Base-by-base conservation (phyloP, 176 grass and related monocot species). In the Themeda triandra region DNA sequence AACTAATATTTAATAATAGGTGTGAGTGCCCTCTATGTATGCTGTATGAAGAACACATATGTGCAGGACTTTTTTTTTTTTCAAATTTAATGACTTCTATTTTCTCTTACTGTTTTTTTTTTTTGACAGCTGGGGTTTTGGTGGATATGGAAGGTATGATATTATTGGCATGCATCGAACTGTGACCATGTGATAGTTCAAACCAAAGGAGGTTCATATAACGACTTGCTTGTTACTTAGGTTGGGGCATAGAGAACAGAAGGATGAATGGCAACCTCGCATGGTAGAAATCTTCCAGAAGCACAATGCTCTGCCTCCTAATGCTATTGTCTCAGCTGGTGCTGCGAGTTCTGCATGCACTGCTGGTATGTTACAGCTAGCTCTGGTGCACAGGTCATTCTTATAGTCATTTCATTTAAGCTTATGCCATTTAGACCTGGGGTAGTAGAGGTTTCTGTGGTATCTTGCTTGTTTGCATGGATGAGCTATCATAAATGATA, bases 231-330 rank as follows among this genome's bases (percentile, higher is more conserved):
- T 90, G 32, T 81, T 81, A 28, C 76, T 78, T 92, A 96, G 96
- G 86, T 88, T 99, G 85, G 96, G 96, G 19, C 96, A 99, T 66
- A 85, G 96, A 89, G 96, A 99, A 69, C 96, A 96, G 81, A 99
- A 99, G 87, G 96, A 99, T 64, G 96, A 99, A 64, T 96, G 91
- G 93, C 78, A 92, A 41, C 96, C 96, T 76, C 93, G 96, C 70
- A 69, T 96, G 8, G 93, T 99, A 68, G 93, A 96, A 92, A 67
- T 99, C 10, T 96, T 99, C 49, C 93, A 96, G 69, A 99, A 81
- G 66, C 75, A 91, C 33, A 99, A 99, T 73, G 93, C 94, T 86
- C 78, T 99, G 42, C 96, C 91, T 81, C 84, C 91, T 45, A 90
- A 94, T 90, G 89, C 93, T 79, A 36, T 96, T 45, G 41, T 99